phyloP scores from a whole-genome alignment of 73 alveolate genomes.

The Paramecium primaurelia region DNA sequence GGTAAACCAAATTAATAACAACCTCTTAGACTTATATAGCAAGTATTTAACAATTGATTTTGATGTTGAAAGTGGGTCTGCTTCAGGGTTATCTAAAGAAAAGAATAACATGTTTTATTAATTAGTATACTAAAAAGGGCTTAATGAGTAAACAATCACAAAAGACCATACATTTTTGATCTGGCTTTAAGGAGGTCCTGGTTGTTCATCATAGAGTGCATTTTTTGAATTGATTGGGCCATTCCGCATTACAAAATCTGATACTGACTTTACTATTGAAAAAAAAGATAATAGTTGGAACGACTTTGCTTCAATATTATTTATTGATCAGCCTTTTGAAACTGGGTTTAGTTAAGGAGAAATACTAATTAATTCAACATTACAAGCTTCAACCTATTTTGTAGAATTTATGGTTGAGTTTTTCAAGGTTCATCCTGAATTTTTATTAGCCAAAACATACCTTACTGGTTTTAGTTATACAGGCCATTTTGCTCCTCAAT shows the following conservation, averaged over 20 bases:
- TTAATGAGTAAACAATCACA: neutral
- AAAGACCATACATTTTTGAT: neutral
- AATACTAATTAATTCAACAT: neutral
- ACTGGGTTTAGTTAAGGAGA: conserved; percentile 70
- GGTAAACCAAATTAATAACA: neutral
- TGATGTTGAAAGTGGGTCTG: neutral
- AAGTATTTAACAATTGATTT: neutral
- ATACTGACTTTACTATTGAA: neutral
- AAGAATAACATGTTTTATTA: neutral
- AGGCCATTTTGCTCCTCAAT: conserved; percentile 47
- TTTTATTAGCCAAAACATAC: neutral
- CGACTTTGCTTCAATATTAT: conserved; percentile 77
- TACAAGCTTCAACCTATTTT: conserved; percentile 18
- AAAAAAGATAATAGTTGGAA: conserved; percentile 55
- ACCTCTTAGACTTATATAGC: neutral
- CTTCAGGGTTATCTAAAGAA: neutral
- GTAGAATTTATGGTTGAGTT: conserved; percentile 31
- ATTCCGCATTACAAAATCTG: conserved; percentile 30
- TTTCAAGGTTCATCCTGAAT: conserved; percentile 8
- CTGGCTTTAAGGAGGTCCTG: conserved; percentile 97
- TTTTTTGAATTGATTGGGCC: conserved; percentile 86
- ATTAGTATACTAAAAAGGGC: neutral
- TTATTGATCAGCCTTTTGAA: conserved; percentile 85
- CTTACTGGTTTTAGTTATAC: conserved; percentile 38
- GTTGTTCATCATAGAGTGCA: conserved; percentile 85